Evolutionary conservation across 768 basidiomycete species (phyloP).

Genomic region (Thelephora aurantiotincta): DNA sequence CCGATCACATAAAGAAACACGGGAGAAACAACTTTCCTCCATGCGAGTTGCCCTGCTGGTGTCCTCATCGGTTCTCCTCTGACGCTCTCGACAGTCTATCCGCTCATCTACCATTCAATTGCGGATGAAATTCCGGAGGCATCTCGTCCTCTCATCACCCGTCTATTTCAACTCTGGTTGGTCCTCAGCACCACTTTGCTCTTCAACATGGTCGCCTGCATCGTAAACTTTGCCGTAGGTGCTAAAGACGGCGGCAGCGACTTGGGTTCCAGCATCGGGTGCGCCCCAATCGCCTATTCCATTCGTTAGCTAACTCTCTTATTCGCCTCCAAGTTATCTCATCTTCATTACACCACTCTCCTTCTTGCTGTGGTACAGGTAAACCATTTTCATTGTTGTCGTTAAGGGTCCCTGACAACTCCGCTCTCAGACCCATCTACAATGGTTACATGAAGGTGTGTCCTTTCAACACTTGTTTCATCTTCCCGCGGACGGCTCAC

Average conservation of each 20-base stretch:
- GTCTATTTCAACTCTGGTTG: conserved; percentile 90
- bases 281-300: conserved; percentile 15
- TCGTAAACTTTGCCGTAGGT: conserved; percentile 73
- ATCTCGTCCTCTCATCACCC: conserved; percentile 65
- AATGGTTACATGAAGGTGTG: conserved; percentile 93
- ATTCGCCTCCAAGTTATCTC: conserved; percentile 41
- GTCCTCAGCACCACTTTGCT: conserved; percentile 70
- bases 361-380: conserved; percentile 95
- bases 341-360: conserved; percentile 65
- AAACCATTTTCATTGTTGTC: conserved; percentile 15
- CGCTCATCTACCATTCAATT: conserved; percentile 91
- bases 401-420: conserved; percentile 7
- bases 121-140: conserved; percentile 77
- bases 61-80: not conserved
- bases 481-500: conserved; percentile 13
- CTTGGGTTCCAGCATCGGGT: conserved; percentile 76
- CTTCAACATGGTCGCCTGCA: conserved; percentile 83
- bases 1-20: conserved; percentile 54
- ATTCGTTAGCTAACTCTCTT: conserved; percentile 5
- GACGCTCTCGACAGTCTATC: conserved; percentile 48
- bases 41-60: conserved; percentile 34
- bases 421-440: conserved; percentile 66
- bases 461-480: conserved; percentile 8
- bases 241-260: conserved; percentile 63
- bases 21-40: conserved; percentile 92